Conservation (phyloP, 805 yeast genomes). For the Maudiozyma pseudohumilis region DNA sequence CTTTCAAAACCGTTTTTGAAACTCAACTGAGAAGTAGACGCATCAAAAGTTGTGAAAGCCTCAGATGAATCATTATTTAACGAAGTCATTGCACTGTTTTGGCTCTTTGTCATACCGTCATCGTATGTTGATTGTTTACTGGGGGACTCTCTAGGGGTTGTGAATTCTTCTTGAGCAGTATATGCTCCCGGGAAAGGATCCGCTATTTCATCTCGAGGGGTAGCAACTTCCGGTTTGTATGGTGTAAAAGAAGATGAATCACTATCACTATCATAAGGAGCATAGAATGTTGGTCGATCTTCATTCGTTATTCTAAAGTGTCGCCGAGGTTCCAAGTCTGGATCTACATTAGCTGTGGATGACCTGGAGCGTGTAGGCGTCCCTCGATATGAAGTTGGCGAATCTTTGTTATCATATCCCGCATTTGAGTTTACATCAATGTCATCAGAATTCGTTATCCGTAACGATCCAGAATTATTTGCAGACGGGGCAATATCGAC, state of each 20-base stretch:
- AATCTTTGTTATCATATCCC: background rate
- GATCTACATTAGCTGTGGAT: background rate
- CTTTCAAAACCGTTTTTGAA: background rate
- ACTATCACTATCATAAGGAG: slow-evolving; percentile 13
- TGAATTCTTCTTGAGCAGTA: too few relatives aligned
- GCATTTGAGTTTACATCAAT: too few relatives aligned
- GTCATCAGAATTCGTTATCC: background rate
- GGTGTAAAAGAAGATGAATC: background rate
- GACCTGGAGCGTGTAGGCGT: background rate
- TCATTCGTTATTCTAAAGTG: slow-evolving; percentile 26
- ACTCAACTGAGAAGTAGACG: background rate
- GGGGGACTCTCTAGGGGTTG: background rate
- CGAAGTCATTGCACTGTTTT: background rate
- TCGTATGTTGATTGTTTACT: background rate
- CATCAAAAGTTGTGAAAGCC: too few relatives aligned
- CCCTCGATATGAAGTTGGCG: background rate
- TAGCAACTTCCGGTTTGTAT: background rate
- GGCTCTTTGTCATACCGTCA: background rate
- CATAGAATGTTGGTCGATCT: slow-evolving; percentile 21
- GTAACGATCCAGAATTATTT: background rate
- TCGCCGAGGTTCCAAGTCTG: slow-evolving; percentile 8
- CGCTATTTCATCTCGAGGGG: too few relatives aligned
- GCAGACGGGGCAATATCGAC: background rate
- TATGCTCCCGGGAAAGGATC: too few relatives aligned
- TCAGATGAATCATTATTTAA: background rate